These are phyloP conservation scores for Amanita pallidorosea DNA, from an alignment of 768 basidiomycete genomes.

Conservation along the genomic window DNA sequence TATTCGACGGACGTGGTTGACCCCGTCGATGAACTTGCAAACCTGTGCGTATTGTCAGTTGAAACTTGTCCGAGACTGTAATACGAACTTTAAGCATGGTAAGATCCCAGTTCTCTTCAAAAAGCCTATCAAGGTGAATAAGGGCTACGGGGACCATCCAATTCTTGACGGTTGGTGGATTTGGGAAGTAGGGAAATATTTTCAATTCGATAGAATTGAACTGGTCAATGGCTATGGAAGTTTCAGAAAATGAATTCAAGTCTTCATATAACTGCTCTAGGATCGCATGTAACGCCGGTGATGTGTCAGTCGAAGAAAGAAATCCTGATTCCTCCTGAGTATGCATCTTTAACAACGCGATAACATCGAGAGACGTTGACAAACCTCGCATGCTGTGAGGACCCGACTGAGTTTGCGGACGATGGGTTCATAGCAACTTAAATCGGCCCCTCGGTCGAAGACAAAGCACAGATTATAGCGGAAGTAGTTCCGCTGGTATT, in stretches of 20 bases:
- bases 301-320: conserved; percentile 63
- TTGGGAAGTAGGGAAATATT: conserved; percentile 94
- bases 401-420: conserved; percentile 93
- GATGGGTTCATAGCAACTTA: conserved; percentile 93
- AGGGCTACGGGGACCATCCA: conserved; percentile 95
- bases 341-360: not conserved
- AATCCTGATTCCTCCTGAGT: conserved; percentile 80
- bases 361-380: conserved; percentile 12
- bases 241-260: conserved; percentile 94
- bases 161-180: conserved; percentile 80
- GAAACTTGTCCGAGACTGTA: not conserved
- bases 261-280: conserved; percentile 97
- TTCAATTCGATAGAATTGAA: conserved; percentile 95
- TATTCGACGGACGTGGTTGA: conserved; percentile 84
- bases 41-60: conserved; percentile 32
- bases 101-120: conserved; percentile 93
- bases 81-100: conserved; percentile 71
- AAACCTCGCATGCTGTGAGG: conserved; percentile 79
- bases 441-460: conserved; percentile 81
- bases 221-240: conserved; percentile 81
- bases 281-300: conserved; percentile 64
- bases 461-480: conserved; percentile 95
- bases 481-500: conserved; percentile 81
- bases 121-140: conserved; percentile 69
- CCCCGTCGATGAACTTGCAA: conserved; percentile 77